A percentile compares a stretch with the other conserved stretches of the same genome.
Conservation (phyloP, 805 yeast genomes). For the Candida hungchunana region DNA sequence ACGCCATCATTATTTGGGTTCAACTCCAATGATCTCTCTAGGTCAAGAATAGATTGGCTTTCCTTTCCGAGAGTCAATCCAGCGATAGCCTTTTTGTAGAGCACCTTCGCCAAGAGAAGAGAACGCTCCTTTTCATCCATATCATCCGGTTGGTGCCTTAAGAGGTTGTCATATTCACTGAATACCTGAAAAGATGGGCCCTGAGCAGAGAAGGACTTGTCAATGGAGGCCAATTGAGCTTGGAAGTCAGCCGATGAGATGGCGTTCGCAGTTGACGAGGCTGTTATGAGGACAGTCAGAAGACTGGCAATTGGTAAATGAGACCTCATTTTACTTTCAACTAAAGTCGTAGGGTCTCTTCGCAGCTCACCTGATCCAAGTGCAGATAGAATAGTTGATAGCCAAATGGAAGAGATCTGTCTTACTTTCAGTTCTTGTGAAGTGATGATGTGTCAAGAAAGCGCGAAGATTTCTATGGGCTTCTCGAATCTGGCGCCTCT, state of each 20-base stretch:
- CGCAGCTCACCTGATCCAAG: no score
- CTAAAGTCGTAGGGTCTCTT: no score
- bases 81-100: slow-evolving; percentile 58
- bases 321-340: slow-evolving; percentile 2
- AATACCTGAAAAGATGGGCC: slow-evolving; percentile 24
- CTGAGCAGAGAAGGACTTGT: slow-evolving; percentile 10
- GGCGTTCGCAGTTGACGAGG: slow-evolving; percentile 2
- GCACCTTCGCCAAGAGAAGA: slow-evolving; percentile 36
- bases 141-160: slow-evolving; percentile 11
- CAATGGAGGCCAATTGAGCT: slow-evolving; percentile 14
- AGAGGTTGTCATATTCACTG: slow-evolving; percentile 17
- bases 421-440: not conserved
- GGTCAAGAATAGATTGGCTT: slow-evolving; percentile 46
- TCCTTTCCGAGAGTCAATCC: slow-evolving; percentile 56
- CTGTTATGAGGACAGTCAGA: slow-evolving; percentile 4
- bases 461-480: not conserved
- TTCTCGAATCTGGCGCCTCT: no score
- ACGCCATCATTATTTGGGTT: slow-evolving; percentile 44
- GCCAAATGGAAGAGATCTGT: not conserved
- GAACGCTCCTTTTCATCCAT: slow-evolving; percentile 8
- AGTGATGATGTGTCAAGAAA: slow-evolving; percentile 5
- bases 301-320: slow-evolving; percentile 1
- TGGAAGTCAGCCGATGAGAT: slow-evolving; percentile 12
- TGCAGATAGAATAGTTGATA: no score
- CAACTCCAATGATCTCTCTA: slow-evolving; percentile 41